phyloP scores from a whole-genome alignment of 768 basidiomycete species.

The Leccinum arenicola region DNA sequence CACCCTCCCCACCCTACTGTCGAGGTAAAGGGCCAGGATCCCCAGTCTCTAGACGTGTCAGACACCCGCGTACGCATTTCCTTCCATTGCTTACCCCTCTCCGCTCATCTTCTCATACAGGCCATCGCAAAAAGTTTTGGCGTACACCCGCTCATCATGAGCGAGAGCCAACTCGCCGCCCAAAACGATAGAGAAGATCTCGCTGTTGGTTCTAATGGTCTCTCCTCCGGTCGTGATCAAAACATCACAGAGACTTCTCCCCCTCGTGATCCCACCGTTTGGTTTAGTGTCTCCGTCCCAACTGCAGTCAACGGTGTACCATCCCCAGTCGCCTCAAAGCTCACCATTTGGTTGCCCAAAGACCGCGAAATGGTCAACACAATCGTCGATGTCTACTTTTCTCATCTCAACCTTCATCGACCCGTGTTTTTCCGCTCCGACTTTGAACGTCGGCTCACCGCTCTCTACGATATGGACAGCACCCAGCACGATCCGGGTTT shows the following conservation, averaged over 20 bases:
- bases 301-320: conserved; percentile 39
- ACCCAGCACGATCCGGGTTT: conserved; percentile 71
- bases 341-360: conserved; percentile 68
- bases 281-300: conserved; percentile 54
- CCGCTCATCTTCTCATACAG: conserved; percentile 29
- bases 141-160: conserved; percentile 68
- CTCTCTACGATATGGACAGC: conserved; percentile 59
- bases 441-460: conserved; percentile 61
- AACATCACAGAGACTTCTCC: conserved; percentile 48
- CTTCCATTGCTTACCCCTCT: not conserved
- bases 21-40: conserved; percentile 72
- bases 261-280: conserved; percentile 60
- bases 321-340: conserved; percentile 24
- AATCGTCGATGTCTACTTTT: conserved; percentile 72
- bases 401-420: conserved; percentile 73
- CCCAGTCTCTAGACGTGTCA: conserved; percentile 76
- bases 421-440: conserved; percentile 70
- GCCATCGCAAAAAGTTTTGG: conserved; percentile 79
- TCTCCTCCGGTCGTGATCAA: conserved; percentile 68
- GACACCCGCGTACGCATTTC: conserved; percentile 48
- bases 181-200: conserved; percentile 66
- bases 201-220: conserved; percentile 70
- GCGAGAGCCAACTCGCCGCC: conserved; percentile 54
- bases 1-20: conserved; percentile 20
- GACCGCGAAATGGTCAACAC: conserved; percentile 62